These are phyloP conservation scores for Aspergillus panamensis DNA, from an alignment of 495 filamentous ascomycete species.

Conservation along the genomic window DNA sequence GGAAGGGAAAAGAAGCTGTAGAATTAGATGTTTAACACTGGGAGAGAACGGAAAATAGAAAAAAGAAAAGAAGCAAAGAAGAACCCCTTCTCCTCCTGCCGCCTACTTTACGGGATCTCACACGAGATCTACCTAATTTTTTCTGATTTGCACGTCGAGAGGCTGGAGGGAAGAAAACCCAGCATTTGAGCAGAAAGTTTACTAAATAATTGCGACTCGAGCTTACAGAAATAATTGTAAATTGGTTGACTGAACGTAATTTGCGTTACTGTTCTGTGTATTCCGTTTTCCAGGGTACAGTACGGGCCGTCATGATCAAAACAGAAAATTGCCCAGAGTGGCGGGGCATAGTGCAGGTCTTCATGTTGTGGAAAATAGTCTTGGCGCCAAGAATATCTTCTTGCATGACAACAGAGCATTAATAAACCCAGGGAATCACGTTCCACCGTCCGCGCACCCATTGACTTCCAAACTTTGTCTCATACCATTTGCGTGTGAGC, in stretches of 20 bases:
- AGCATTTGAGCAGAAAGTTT: background rate
- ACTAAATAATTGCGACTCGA: background rate
- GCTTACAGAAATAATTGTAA: background rate
- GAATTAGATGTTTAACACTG: background rate
- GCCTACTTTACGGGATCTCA: background rate
- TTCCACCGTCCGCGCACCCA: too few relatives aligned
- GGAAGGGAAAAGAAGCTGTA: constrained; percentile 6
- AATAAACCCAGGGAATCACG: too few relatives aligned
- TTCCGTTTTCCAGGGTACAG: background rate
- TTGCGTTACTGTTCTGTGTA: background rate
- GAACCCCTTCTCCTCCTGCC: background rate
- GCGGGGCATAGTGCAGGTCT: background rate
- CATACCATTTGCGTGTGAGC: too few relatives aligned
- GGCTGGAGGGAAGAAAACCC: background rate
- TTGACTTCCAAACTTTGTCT: too few relatives aligned
- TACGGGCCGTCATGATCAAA: background rate
- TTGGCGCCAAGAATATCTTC: too few relatives aligned
- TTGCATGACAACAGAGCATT: too few relatives aligned
- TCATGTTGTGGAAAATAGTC: background rate
- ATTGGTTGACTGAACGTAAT: background rate
- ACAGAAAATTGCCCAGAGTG: background rate
- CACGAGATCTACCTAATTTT: background rate
- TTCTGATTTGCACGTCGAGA: background rate
- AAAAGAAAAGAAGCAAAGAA: constrained; percentile 10
- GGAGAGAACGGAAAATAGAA: constrained; percentile 11